phyloP scores from a whole-genome alignment of 164 flowering plant genomes.

The Nymphaea thermarum region DNA sequence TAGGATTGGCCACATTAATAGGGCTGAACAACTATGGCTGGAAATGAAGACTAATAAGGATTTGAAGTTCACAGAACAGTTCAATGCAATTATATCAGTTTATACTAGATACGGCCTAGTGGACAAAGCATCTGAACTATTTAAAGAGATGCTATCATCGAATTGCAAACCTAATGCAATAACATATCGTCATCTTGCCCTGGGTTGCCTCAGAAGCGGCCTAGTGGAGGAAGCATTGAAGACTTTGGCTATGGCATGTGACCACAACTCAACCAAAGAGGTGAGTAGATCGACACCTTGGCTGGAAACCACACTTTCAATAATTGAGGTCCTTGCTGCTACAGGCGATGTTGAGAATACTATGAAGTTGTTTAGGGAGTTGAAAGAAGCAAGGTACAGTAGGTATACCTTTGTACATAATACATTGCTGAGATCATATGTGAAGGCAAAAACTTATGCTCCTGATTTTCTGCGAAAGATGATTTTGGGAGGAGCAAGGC shows the following conservation, averaged over 20 bases:
- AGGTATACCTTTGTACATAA: slow-evolving; percentile 83
- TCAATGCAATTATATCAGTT: slow-evolving; percentile 69
- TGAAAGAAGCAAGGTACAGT: slow-evolving; percentile 50
- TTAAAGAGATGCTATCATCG: slow-evolving; percentile 46
- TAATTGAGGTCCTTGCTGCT: slow-evolving; percentile 61
- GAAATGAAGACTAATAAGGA: slow-evolving; percentile 52
- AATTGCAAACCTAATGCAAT: slow-evolving; percentile 72
- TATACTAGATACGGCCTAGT: slow-evolving; percentile 61
- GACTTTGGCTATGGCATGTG: slow-evolving; percentile 46
- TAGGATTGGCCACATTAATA: slow-evolving; percentile 36
- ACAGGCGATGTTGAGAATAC: slow-evolving; percentile 69
- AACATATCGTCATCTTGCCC: slow-evolving; percentile 66
- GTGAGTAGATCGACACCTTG: slow-evolving; percentile 72
- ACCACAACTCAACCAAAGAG: slow-evolving; percentile 19
- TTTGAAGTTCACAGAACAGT: slow-evolving; percentile 59
- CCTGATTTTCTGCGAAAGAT: slow-evolving; percentile 67
- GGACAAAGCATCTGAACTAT: slow-evolving; percentile 47
- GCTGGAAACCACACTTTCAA: slow-evolving; percentile 73
- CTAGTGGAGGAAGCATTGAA: slow-evolving; percentile 49
- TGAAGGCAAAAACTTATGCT: slow-evolving; percentile 64
- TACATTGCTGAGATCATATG: slow-evolving; percentile 66
- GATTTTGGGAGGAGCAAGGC: slow-evolving; percentile 88
- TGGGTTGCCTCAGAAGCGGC: slow-evolving; percentile 72
- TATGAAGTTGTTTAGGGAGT: slow-evolving; percentile 64
- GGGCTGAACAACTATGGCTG: slow-evolving; percentile 72